phyloP scores from a whole-genome alignment of 164 flowering plant species.

The Macadamia tetraphylla region DNA sequence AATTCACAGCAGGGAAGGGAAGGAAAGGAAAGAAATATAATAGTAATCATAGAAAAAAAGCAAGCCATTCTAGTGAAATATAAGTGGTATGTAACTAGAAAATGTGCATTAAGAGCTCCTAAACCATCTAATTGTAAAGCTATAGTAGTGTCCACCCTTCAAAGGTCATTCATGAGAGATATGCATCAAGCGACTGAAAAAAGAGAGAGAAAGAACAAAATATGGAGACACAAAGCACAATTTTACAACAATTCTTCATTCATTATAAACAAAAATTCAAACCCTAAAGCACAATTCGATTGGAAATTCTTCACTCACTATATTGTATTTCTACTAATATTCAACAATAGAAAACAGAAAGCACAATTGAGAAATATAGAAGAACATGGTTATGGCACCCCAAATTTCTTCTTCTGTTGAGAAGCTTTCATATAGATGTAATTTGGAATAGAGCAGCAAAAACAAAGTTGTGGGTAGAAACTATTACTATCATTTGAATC shows the following conservation, averaged over 20 bases:
- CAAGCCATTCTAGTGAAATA: not conserved
- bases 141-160: not conserved
- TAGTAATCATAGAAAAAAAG: not conserved
- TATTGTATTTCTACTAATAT: too few species aligned
- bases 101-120: not conserved
- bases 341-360: not conserved
- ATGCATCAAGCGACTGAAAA: too few species aligned
- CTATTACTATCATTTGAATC: slow-evolving; percentile 12
- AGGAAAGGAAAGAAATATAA: not conserved
- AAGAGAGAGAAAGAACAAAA: too few species aligned
- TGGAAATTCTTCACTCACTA: not conserved
- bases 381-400: not conserved
- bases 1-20: not conserved
- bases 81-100: not conserved
- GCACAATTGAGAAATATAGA: not conserved
- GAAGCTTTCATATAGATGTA: not conserved
- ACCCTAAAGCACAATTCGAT: too few species aligned
- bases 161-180: too few species aligned
- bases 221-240: too few species aligned
- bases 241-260: too few species aligned
- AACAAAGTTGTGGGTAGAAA: not conserved
- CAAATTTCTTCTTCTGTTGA: not conserved
- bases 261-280: too few species aligned
- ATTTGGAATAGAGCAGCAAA: not conserved
- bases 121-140: not conserved